Evolutionary conservation across 1,284 basidiomycete species (phyloP).

Genomic region (Ustilago loliicola): DNA sequence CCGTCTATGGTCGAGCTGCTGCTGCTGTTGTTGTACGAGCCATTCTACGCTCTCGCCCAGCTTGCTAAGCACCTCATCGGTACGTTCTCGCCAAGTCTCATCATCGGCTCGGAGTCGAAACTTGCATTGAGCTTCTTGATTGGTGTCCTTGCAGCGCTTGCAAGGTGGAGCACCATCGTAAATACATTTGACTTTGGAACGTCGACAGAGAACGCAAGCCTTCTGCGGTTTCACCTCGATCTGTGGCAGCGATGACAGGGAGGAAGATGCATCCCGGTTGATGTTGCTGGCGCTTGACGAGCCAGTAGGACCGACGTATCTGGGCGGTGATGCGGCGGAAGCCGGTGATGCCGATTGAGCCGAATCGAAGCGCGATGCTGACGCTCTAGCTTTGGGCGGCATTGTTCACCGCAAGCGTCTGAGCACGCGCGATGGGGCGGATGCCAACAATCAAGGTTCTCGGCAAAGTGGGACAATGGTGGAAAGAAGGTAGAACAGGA

Average conservation of each 20-base stretch:
- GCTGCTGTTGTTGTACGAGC: constrained; percentile 43
- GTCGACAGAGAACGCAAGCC: constrained; percentile 58
- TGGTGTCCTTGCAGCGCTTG: constrained; percentile 55
- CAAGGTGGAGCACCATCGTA: constrained; percentile 63
- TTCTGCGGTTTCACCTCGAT: constrained; percentile 61
- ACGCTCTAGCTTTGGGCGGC: constrained; percentile 32
- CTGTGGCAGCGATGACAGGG: constrained; percentile 28
- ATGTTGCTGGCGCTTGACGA: neutral
- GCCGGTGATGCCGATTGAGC: constrained; percentile 24
- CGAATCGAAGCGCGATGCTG: constrained; percentile 12
- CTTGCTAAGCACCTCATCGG: constrained; percentile 53
- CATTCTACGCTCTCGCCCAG: constrained; percentile 56
- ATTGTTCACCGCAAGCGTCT: constrained; percentile 13
- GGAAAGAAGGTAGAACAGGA: neutral
- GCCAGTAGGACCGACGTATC: neutral
- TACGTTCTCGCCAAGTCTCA: constrained; percentile 62
- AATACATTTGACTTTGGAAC: constrained; percentile 63
- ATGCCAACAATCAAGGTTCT: neutral
- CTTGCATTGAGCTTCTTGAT: constrained; percentile 61
- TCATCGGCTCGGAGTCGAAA: constrained; percentile 61
- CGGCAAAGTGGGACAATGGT: neutral
- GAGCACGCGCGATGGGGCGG: neutral
- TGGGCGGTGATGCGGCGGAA: constrained; percentile 35
- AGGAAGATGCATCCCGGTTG: constrained; percentile 14
- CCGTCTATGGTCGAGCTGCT: constrained; percentile 22